These are phyloP conservation scores for Begonia peltatifolia DNA, from an alignment of 306 rosid genomes.

Conservation along the genomic window DNA sequence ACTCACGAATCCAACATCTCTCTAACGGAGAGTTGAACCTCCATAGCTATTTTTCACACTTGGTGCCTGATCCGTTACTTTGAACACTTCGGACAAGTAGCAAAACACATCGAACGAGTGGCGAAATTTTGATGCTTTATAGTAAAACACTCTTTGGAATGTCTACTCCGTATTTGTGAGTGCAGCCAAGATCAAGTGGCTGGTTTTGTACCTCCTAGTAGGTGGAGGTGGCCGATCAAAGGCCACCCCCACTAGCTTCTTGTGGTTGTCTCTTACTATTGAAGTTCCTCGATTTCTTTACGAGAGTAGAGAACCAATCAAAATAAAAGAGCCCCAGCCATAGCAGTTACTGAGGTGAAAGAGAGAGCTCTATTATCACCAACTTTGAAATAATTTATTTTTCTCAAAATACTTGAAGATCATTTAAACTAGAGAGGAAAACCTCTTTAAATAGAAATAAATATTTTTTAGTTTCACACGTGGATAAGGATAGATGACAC, in stretches of 20 bases:
- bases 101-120: not conserved
- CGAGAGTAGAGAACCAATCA: not conserved
- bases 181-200: constrained; percentile 5
- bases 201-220: constrained; percentile 2
- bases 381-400: too few species aligned
- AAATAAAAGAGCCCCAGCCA: not conserved
- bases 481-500: too few species aligned
- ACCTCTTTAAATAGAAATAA: too few species aligned
- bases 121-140: constrained; percentile 18
- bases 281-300: not conserved
- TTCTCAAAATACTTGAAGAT: too few species aligned
- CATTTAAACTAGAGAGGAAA: too few species aligned
- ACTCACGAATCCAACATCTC: not conserved
- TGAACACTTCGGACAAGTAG: constrained; percentile 12
- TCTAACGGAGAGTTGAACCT: constrained; percentile 4
- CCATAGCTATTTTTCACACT: constrained; percentile 12
- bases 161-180: constrained; percentile 24
- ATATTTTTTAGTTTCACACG: too few species aligned
- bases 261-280: not conserved
- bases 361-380: not conserved
- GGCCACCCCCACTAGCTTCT: constrained; percentile 8
- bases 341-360: too few species aligned
- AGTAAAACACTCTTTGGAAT: constrained; percentile 29
- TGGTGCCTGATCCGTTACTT: constrained; percentile 16
- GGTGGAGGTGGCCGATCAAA: constrained; percentile 17